Conservation (phyloP, 2,329 filamentous ascomycete species). For the Neurospora sp. region DNA sequence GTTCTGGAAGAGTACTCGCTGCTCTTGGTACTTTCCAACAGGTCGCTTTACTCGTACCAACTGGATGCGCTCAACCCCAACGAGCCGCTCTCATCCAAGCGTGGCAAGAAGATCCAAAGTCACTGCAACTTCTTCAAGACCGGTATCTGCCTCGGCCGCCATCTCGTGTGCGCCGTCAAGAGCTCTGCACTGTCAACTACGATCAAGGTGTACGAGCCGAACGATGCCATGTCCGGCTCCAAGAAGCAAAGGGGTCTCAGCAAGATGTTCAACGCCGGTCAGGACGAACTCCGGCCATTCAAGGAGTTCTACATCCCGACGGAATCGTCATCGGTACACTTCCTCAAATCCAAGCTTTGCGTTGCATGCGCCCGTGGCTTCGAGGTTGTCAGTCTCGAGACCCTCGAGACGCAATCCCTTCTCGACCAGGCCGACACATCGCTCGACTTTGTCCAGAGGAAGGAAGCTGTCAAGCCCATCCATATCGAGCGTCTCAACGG, state of each 20-base stretch:
- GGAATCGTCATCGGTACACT: constrained; percentile 96
- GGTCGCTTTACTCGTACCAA: constrained; percentile 83
- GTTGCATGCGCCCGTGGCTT: constrained; percentile 94
- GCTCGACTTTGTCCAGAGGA: constrained; percentile 89
- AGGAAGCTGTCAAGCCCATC: constrained; percentile 88
- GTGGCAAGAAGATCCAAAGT: constrained; percentile 91
- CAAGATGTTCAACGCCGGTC: constrained; percentile 88
- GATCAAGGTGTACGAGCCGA: constrained; percentile 98
- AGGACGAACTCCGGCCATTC: constrained; percentile 92
- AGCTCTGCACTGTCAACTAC: constrained; percentile 87
- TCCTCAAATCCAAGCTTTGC: constrained; percentile 91
- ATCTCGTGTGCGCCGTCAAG: constrained; percentile 94
- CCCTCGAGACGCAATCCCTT: constrained; percentile 93
- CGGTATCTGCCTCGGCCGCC: constrained; percentile 86
- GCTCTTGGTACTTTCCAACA: constrained; percentile 83
- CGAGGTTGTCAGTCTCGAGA: constrained; percentile 92
- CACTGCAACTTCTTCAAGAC: constrained; percentile 99
- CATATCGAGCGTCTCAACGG: constrained; percentile 96
- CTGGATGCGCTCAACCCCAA: constrained; percentile 77
- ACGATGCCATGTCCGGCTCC: constrained; percentile 84
- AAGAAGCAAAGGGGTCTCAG: constrained; percentile 93
- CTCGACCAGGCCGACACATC: constrained; percentile 97
- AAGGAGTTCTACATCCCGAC: constrained; percentile 99
- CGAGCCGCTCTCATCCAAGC: constrained; percentile 70
- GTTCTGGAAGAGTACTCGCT: constrained; percentile 92